Conservation (phyloP, 1,284 basidiomycete species). For the Ceratobasidium sp. region DNA sequence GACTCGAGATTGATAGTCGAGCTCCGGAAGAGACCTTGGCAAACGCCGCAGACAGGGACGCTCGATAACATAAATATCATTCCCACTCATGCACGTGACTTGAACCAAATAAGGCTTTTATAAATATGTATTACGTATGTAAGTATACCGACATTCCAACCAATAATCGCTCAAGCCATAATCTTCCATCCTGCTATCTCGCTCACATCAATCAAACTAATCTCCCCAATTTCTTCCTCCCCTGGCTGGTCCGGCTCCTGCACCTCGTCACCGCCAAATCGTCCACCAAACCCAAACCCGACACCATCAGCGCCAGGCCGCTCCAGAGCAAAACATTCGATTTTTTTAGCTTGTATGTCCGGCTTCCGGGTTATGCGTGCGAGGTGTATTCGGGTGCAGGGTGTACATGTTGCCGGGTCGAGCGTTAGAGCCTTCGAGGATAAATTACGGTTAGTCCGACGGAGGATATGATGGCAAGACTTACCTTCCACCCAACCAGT, state of each 20-base stretch:
- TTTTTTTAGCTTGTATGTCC: neutral
- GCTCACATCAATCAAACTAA: neutral
- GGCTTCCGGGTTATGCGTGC: constrained; percentile 55
- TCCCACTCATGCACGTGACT: too few species aligned
- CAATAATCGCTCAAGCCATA: neutral
- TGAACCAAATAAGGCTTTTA: too few species aligned
- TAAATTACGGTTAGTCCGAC: neutral
- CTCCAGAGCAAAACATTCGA: constrained; percentile 35
- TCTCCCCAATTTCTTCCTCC: constrained; percentile 6
- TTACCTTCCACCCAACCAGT: constrained; percentile 69
- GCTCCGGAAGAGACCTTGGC: too few species aligned
- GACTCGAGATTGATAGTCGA: too few species aligned
- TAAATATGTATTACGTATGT: too few species aligned
- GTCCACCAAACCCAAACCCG: constrained; percentile 28
- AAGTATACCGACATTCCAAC: too few species aligned
- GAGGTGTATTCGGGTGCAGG: constrained; percentile 65
- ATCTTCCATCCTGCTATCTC: constrained; percentile 7
- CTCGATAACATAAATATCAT: too few species aligned
- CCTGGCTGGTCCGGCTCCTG: neutral
- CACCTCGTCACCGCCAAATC: neutral
- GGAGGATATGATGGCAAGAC: constrained; percentile 48
- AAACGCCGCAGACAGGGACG: too few species aligned
- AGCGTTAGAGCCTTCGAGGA: constrained; percentile 64
- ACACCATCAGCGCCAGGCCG: constrained; percentile 21
- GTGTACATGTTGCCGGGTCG: constrained; percentile 67